Base-by-base conservation (phyloP, 2,329 filamentous ascomycete genomes). In the Metarhizium rileyi region DNA sequence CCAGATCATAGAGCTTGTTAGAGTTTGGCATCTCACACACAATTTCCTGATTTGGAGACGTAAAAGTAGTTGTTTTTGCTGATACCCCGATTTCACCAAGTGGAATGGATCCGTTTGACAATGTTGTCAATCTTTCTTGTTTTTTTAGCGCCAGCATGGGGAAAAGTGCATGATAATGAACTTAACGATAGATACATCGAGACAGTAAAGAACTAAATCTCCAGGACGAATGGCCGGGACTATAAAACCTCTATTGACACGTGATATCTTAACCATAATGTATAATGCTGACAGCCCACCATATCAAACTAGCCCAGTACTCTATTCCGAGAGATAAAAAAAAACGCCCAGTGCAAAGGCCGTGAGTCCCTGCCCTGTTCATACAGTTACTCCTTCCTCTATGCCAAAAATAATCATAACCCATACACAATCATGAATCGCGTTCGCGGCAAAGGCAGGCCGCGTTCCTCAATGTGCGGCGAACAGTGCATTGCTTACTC, bases 401-500 rank as follows among this genome's bases (percentile, higher is more conserved):
- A 42, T 42, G 12, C 22, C 38, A 25, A 38, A 10, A 20, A 42
- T 42, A 25, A 16, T 38, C 12, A 42, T 42, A 25, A 42, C 7
- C 38, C 22, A 10, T 20, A 20, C 5, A 20, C 5, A 20, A 10
- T 16, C 35, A 20, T 20, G n/a, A 38, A 20, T 7, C 5, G 9
- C 35, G 7, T 20, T 22, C 35, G 1, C n/a, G 36, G 16, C 36
- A 3, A 20, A 20, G 18, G 7, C 38, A 25, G 12, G 22, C n/a
- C 6, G 12, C 5, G 7, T 9, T 25, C 5, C 43, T 66, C 52
- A 73, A 51, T 74, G 71, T 20, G 63, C 64, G 2, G 85, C 81
- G n/a, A 88, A 90, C 55, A 95, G 73, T 35, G 90, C 89, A 67
- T 83, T 89, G 66, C 87, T 95, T 47, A 93, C 56, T 0, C 90